A percentile compares a stretch with the other conserved stretches of the same genome.
Conservation (phyloP, 2,329 filamentous ascomycete species). For the Pseudocercospora macadamiae region DNA sequence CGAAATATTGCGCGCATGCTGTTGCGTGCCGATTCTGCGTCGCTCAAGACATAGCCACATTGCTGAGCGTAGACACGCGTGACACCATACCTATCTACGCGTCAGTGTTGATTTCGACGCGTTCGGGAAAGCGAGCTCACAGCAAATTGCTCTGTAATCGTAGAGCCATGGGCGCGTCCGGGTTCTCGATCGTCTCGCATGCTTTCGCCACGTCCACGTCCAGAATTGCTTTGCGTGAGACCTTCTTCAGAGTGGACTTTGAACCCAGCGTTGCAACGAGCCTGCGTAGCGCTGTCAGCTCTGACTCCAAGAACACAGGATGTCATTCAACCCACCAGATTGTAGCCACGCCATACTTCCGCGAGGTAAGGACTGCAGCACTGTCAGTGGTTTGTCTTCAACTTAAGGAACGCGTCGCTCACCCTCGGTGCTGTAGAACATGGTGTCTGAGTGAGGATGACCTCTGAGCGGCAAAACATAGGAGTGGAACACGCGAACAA, state of each 20-base stretch:
- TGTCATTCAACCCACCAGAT: constrained; percentile 70
- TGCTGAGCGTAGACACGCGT: constrained; percentile 86
- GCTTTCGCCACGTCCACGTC: constrained; percentile 85
- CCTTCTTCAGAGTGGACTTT: constrained; percentile 69
- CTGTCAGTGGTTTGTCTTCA: too few species aligned
- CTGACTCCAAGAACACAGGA: not conserved
- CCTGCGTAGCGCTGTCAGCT: constrained; percentile 58
- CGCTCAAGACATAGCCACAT: constrained; percentile 80
- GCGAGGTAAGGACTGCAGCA: constrained; percentile 71
- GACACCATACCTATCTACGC: constrained; percentile 66
- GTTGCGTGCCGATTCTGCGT: constrained; percentile 74
- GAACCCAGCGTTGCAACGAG: constrained; percentile 85
- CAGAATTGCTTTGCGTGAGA: constrained; percentile 84
- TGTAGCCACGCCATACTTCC: constrained; percentile 89
- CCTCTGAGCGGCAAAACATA: constrained; percentile 18
- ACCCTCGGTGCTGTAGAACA: constrained; percentile 99
- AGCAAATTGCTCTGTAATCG: constrained; percentile 88
- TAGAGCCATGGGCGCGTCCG: constrained; percentile 83
- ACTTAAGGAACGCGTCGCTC: too few species aligned
- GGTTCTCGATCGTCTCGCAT: constrained; percentile 81
- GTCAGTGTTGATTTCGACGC: constrained; percentile 11
- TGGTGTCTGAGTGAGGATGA: constrained; percentile 71
- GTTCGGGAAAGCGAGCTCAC: constrained; percentile 45
- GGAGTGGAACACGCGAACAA: not conserved
- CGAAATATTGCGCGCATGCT: constrained; percentile 71